phyloP scores from a whole-genome alignment of 1,284 basidiomycete species.

The Vanrija sp. region DNA sequence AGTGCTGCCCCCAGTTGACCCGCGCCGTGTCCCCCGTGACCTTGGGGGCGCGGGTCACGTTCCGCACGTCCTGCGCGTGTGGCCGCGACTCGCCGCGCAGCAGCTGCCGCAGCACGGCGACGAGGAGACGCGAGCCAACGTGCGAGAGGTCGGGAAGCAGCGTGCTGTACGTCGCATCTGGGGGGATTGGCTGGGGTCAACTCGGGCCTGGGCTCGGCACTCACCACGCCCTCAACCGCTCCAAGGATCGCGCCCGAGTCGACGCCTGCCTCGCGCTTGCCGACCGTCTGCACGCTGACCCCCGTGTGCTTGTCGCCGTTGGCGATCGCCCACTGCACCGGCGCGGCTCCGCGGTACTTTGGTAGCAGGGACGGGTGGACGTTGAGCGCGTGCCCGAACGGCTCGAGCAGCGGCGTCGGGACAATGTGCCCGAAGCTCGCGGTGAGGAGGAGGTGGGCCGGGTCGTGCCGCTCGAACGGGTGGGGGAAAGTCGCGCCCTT shows the following conservation, averaged over 20 bases:
- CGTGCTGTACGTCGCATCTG: slow-evolving; percentile 55
- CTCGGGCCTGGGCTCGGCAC: slow-evolving; percentile 9
- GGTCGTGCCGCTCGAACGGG: slow-evolving; percentile 50
- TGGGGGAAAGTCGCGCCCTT: slow-evolving; percentile 7
- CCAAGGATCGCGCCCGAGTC: slow-evolving; percentile 50
- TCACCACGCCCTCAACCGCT: slow-evolving; percentile 35
- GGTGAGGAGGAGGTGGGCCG: slow-evolving; percentile 68
- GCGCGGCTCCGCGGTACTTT: slow-evolving; percentile 82
- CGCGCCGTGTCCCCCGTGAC: slow-evolving; percentile 58
- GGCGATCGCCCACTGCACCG: slow-evolving; percentile 79
- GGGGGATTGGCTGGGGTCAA: slow-evolving; percentile 50
- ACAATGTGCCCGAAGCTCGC: slow-evolving; percentile 92
- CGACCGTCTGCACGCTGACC: slow-evolving; percentile 59
- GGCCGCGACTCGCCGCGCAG: slow-evolving; percentile 54
- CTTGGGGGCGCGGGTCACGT: slow-evolving; percentile 58
- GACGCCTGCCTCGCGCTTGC: slow-evolving; percentile 35
- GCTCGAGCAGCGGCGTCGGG: slow-evolving; percentile 60
- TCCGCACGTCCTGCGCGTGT: slow-evolving; percentile 51
- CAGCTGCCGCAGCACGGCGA: slow-evolving; percentile 65
- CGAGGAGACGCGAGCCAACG: slow-evolving; percentile 66
- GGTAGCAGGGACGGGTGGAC: slow-evolving; percentile 90
- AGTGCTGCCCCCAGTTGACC: slow-evolving; percentile 61
- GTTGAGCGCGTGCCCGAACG: slow-evolving; percentile 74
- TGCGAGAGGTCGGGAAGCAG: slow-evolving; percentile 62
- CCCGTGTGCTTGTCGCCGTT: slow-evolving; percentile 62